A percentile compares a stretch with the other conserved stretches of the same genome.
phyloP scores from a whole-genome alignment of 805 yeast species.

The Ogataea zsoltii region DNA sequence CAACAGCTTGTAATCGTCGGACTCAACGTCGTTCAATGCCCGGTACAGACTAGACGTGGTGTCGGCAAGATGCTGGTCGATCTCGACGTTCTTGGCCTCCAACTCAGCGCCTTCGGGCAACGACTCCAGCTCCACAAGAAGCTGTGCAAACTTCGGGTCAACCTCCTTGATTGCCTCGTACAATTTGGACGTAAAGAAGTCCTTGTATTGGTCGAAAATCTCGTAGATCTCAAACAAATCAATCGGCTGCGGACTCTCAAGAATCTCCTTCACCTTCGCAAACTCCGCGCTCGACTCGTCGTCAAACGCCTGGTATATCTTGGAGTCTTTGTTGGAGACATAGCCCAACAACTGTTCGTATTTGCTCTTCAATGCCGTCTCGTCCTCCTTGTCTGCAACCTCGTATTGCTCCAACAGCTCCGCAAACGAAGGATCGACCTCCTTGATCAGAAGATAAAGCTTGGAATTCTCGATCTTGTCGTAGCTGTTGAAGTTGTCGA shows the following conservation, averaged over 20 bases:
- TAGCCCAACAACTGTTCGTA: slow-evolving; percentile 21
- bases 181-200: slow-evolving; percentile 21
- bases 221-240: slow-evolving; percentile 2
- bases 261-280: slow-evolving; percentile 20
- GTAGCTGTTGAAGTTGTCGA: slow-evolving; percentile 13
- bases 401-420: slow-evolving; percentile 22
- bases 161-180: slow-evolving; percentile 20
- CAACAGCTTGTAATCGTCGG: slow-evolving; percentile 17
- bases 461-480: slow-evolving; percentile 24
- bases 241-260: slow-evolving; percentile 5
- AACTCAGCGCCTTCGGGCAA: slow-evolving; percentile 25
- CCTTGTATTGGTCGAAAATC: slow-evolving; percentile 19
- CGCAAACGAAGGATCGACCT: slow-evolving; percentile 28
- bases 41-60: slow-evolving; percentile 18
- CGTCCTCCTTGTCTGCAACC: slow-evolving; percentile 21
- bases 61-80: slow-evolving; percentile 21
- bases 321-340: slow-evolving; percentile 22
- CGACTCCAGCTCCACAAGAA: slow-evolving; percentile 25
- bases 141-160: slow-evolving; percentile 25
- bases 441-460: slow-evolving; percentile 23
- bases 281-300: slow-evolving; percentile 22
- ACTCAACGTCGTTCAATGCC: slow-evolving; percentile 26
- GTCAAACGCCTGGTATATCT: slow-evolving; percentile 25
- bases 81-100: slow-evolving; percentile 20
- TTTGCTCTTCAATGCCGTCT: slow-evolving; percentile 10